Evolutionary conservation across 805 yeast genomes (phyloP).

Genomic region (Myxozyma geophila): DNA sequence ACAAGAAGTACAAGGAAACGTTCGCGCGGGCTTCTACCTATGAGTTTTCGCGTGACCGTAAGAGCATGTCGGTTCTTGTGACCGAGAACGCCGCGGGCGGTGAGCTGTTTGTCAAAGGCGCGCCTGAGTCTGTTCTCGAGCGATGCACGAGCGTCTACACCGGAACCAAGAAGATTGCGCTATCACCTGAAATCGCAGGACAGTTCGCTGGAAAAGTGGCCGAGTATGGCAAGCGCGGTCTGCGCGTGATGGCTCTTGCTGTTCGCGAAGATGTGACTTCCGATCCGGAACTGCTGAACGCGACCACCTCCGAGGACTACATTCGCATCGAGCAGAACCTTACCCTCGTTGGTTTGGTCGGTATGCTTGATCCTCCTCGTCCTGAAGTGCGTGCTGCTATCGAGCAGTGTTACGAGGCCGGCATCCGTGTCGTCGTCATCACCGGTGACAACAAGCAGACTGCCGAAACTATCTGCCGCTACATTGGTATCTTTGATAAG

Average conservation of each 20-base stretch:
- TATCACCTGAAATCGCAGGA: constrained; percentile 46
- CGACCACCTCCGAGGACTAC: constrained; percentile 33
- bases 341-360: constrained; percentile 53
- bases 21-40: constrained; percentile 45
- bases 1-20: constrained; percentile 28
- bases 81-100: constrained; percentile 36
- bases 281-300: constrained; percentile 18
- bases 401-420: constrained; percentile 52
- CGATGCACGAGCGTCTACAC: constrained; percentile 50
- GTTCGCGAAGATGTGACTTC: constrained; percentile 40
- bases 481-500: constrained; percentile 50
- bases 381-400: constrained; percentile 52
- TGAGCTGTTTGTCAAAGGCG: constrained; percentile 56
- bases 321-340: constrained; percentile 47
- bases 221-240: constrained; percentile 50
- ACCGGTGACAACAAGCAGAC: constrained; percentile 57
- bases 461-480: constrained; percentile 55
- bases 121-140: constrained; percentile 56
- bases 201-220: constrained; percentile 48
- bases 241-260: constrained; percentile 56
- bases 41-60: constrained; percentile 56
- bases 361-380: constrained; percentile 57
- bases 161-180: constrained; percentile 37
- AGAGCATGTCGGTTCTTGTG: constrained; percentile 57
- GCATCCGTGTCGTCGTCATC: constrained; percentile 55